phyloP scores from a whole-genome alignment of 73 alveolate species.

The Effrenium voratum region DNA sequence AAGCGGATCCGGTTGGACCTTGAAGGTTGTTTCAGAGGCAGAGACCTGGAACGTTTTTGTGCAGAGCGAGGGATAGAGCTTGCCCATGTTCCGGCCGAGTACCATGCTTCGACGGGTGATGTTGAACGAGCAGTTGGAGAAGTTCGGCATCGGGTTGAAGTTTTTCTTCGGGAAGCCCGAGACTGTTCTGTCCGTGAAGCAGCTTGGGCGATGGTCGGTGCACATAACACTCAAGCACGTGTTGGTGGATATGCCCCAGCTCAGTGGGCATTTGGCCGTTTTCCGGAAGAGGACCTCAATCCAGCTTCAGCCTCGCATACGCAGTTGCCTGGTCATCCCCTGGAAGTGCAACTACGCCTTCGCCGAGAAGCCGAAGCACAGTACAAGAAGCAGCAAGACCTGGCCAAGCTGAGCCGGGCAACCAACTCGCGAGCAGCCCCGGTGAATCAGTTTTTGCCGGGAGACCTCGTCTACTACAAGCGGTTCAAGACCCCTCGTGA shows the following conservation, averaged over 20 bases:
- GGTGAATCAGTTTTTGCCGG: background rate
- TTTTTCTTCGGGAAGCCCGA: background rate
- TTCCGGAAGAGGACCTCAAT: background rate
- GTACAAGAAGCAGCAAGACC: background rate
- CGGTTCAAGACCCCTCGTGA: background rate
- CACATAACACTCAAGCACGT: background rate
- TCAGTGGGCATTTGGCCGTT: conserved; percentile 7
- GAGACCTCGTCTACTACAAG: background rate
- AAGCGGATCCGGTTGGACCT: background rate
- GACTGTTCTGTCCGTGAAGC: background rate
- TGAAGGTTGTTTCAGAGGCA: conserved; percentile 23
- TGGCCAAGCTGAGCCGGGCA: background rate
- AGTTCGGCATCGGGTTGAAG: background rate
- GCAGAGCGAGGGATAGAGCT: conserved; percentile 20
- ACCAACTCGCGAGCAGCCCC: background rate
- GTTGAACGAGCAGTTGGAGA: conserved; percentile 7
- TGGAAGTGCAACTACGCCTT: background rate
- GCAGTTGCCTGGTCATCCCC: background rate
- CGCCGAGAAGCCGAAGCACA: background rate
- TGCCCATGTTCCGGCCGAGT: conserved; percentile 10
- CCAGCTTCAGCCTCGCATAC: background rate
- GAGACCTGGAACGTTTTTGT: background rate
- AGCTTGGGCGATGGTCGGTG: background rate
- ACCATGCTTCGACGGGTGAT: background rate
- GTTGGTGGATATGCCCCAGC: background rate